phyloP scores from a whole-genome alignment of 2,329 filamentous ascomycete genomes.

The Hypoxylon sp. region DNA sequence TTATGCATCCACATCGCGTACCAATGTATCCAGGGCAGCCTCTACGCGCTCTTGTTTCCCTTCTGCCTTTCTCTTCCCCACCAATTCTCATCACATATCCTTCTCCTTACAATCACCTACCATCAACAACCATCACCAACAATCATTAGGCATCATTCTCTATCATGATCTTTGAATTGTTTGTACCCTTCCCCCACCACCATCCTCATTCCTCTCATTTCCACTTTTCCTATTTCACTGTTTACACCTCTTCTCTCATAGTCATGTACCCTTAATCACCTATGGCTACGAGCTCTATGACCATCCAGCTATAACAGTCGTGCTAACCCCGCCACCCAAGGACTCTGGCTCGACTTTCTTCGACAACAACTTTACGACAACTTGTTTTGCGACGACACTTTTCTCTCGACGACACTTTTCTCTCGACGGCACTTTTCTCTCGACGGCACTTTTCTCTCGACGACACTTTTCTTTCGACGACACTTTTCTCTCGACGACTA shows the following conservation, averaged over 20 bases:
- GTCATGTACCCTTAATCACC: background rate
- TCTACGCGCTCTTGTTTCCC: background rate
- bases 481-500: no score
- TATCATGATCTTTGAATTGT: background rate
- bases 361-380: background rate
- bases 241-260: background rate
- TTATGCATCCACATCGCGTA: background rate
- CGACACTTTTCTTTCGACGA: no score
- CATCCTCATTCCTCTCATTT: background rate
- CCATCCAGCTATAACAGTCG: background rate
- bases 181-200: background rate
- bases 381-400: no score
- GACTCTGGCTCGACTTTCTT: slow-evolving; percentile 1
- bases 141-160: background rate
- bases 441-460: no score
- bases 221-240: background rate
- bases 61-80: background rate
- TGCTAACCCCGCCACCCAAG: background rate
- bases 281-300: background rate
- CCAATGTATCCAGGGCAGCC: background rate
- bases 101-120: background rate
- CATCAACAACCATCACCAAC: slow-evolving; percentile 5
- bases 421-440: no score
- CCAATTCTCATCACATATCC: background rate
- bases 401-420: no score